A percentile compares a stretch with the other conserved stretches of the same genome.
Conservation (phyloP, 805 yeast genomes). For the Yarrowia sp. region DNA sequence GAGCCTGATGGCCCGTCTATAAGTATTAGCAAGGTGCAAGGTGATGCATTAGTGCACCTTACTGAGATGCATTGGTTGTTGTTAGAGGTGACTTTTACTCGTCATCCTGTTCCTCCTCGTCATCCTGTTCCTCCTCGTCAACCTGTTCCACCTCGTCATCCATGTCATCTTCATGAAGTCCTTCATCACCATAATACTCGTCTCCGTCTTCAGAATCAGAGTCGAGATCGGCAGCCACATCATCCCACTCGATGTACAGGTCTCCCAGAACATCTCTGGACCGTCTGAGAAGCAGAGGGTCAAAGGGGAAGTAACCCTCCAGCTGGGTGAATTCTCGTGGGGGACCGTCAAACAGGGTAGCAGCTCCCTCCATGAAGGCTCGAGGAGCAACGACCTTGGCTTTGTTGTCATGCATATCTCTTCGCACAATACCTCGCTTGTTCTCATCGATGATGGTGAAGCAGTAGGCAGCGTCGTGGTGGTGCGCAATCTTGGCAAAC, state of each 20-base stretch:
- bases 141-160: constrained; percentile 42
- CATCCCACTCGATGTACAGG: constrained; percentile 83
- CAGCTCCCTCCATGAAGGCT: constrained; percentile 46
- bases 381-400: constrained; percentile 7
- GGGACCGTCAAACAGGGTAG: constrained; percentile 54
- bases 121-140: constrained; percentile 41
- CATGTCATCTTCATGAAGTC: constrained; percentile 47
- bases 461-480: constrained; percentile 89
- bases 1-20: background rate
- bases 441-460: constrained; percentile 91
- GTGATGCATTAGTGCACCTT: constrained; percentile 2
- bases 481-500: constrained; percentile 91
- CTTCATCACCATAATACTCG: constrained; percentile 45
- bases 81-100: constrained; percentile 7
- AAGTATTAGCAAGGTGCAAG: background rate
- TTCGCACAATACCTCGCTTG: constrained; percentile 61
- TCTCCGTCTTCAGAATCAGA: constrained; percentile 57
- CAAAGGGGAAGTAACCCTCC: constrained; percentile 96
- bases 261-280: constrained; percentile 62
- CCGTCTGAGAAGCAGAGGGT: constrained; percentile 78
- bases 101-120: constrained; percentile 26
- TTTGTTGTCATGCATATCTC: constrained; percentile 47
- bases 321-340: constrained; percentile 81
- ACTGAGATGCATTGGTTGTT: constrained; percentile 13
- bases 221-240: constrained; percentile 64